These are phyloP conservation scores for Metschnikowia anglica DNA, from an alignment of 805 yeast genomes.

Conservation along the genomic window DNA sequence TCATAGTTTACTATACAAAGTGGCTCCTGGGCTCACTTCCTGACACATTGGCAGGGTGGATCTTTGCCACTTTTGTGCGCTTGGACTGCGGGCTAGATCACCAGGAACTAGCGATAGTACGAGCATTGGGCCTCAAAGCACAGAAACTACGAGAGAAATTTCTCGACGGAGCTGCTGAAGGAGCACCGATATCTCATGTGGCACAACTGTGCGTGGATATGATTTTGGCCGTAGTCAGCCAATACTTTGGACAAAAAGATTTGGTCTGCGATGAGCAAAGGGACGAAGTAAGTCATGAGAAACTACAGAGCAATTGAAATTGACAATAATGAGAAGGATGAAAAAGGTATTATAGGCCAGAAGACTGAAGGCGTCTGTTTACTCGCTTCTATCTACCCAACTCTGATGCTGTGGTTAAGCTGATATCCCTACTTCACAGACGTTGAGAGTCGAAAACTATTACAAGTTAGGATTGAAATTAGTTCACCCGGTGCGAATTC, in stretches of 20 bases:
- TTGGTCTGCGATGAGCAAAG: slow-evolving; percentile 10
- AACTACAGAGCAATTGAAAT: not conserved
- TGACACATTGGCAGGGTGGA: slow-evolving; percentile 34
- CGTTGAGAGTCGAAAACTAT: too few species aligned
- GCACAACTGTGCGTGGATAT: slow-evolving; percentile 29
- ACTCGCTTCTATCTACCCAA: too few species aligned
- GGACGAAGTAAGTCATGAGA: not conserved
- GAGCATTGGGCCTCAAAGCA: slow-evolving; percentile 42
- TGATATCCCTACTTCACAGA: too few species aligned
- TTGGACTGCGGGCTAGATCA: slow-evolving; percentile 36
- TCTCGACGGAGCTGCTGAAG: slow-evolving; percentile 11
- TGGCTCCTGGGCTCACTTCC: slow-evolving; percentile 37
- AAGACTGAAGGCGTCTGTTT: too few species aligned
- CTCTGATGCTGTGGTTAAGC: too few species aligned
- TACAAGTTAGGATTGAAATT: too few species aligned
- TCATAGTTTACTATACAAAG: slow-evolving; percentile 34
- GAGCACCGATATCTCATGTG: slow-evolving; percentile 10
- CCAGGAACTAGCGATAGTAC: slow-evolving; percentile 33
- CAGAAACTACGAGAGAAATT: slow-evolving; percentile 23
- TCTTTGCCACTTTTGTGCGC: slow-evolving; percentile 34
- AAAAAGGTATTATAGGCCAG: too few species aligned
- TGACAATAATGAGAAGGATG: too few species aligned
- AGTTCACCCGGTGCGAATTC: too few species aligned
- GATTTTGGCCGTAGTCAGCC: slow-evolving; percentile 32
- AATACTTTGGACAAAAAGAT: slow-evolving; percentile 39